Base-by-base conservation (phyloP, 2,329 filamentous ascomycete species). In the Allantophomopsis lycopodina region DNA sequence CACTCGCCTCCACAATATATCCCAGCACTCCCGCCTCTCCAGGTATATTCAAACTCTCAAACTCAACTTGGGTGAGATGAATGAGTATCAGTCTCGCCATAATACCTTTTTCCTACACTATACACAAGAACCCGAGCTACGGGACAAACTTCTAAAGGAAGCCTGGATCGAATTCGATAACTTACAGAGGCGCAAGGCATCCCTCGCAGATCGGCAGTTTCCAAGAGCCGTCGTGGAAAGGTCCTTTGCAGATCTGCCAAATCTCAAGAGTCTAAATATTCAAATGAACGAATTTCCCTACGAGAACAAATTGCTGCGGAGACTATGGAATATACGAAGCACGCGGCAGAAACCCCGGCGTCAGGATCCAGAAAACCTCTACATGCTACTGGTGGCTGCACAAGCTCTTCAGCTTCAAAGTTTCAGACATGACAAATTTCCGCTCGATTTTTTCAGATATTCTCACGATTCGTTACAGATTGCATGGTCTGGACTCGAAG, bases 141-240 rank as follows among this genome's bases (percentile, higher is more conserved):
- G 53, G 12, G 44, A 47, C 16, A 49, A 54, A 30, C 45, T 49
- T 11, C 50, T 52, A 42, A 47, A 50, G n/a, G 45, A 51, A n/a
- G 48, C 52, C 13, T 56, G 55, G 51, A 44, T 46, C 3, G 46
- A 49, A 14, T 58, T 58, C 40, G 47, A 50, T 35, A 39, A 40
- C 2, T 45, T 59, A 11, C 55, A 52, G 38, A 43, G 46, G 32
- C 40, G 53, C 17, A 58, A 53, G 28, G 50, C 50, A 20, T 37
- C 37, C 28, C 31, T 56, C 11, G 43, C 37, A 3, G 31, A 28
- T 12, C 18, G 18, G 7, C 18, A 20, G 7, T 20, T 20, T 20
- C 18, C 18, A 20, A 20, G 18, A 20, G 18, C 18, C 7, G 4
- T 7, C 18, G 18, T 20, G 18, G 18, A 20, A 20, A 20, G 7